Evolutionary conservation across 805 yeast species (phyloP).

Genomic region (Candida tallmaniae): DNA sequence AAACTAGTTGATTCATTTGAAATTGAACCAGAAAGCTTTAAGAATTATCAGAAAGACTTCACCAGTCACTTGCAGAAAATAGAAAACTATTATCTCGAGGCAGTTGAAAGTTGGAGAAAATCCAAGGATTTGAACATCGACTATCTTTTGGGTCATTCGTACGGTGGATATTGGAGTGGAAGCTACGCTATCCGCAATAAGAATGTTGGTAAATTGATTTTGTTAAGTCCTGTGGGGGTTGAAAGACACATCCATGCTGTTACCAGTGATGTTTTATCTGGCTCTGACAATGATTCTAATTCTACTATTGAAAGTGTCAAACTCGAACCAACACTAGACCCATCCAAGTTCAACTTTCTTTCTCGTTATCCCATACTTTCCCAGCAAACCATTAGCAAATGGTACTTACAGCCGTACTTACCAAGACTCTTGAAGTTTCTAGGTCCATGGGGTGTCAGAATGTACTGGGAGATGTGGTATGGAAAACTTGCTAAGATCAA

Average conservation of each 20-base stretch:
- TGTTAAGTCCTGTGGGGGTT: slow-evolving; percentile 76
- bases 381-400: slow-evolving; percentile 20
- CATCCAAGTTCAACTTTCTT: slow-evolving; percentile 41
- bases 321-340: slow-evolving; percentile 37
- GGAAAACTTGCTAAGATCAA: slow-evolving; percentile 36
- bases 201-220: slow-evolving; percentile 47
- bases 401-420: slow-evolving; percentile 42
- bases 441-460: slow-evolving; percentile 39
- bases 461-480: slow-evolving; percentile 39
- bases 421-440: slow-evolving; percentile 45
- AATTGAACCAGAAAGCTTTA: slow-evolving; percentile 21
- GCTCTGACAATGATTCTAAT: background rate
- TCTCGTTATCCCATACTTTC: slow-evolving; percentile 44
- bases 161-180: slow-evolving; percentile 71
- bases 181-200: slow-evolving; percentile 55
- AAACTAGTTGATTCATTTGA: slow-evolving; percentile 34
- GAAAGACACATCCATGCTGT: slow-evolving; percentile 65
- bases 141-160: slow-evolving; percentile 71
- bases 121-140: slow-evolving; percentile 46
- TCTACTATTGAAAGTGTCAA: slow-evolving; percentile 5
- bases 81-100: slow-evolving; percentile 53
- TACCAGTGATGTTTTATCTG: slow-evolving; percentile 20
- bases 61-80: slow-evolving; percentile 37
- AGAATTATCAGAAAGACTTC: slow-evolving; percentile 30
- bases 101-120: slow-evolving; percentile 63